Evolutionary conservation across 306 rosid species (phyloP).

Genomic region (Luffa aegyptiaca): DNA sequence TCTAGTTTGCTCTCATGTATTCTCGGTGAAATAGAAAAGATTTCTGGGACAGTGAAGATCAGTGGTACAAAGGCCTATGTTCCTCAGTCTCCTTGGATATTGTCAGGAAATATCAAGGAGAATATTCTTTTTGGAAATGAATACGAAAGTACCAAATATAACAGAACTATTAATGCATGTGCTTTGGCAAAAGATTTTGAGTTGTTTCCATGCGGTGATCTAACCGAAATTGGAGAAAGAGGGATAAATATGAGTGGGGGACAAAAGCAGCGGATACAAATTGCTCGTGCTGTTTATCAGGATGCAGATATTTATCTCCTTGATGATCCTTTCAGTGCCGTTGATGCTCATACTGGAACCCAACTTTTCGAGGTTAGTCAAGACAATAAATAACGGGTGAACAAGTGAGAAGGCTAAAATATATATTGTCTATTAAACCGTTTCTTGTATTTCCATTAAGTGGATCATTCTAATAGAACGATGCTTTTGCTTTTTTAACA

Average conservation of each 20-base stretch:
- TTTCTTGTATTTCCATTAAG: background rate
- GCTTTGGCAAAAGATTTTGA: constrained; percentile 87
- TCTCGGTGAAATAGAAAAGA: constrained; percentile 71
- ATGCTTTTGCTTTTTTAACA: background rate
- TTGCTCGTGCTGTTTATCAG: constrained; percentile 84
- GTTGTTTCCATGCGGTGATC: constrained; percentile 71
- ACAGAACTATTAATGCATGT: constrained; percentile 65
- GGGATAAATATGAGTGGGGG: constrained; percentile 99
- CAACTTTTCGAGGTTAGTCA: constrained; percentile 65
- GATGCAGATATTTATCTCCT: constrained; percentile 82
- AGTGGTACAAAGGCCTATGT: constrained; percentile 93
- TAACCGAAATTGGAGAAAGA: constrained; percentile 88
- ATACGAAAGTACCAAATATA: constrained; percentile 42
- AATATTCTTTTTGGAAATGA: constrained; percentile 77
- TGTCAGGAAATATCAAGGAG: constrained; percentile 75
- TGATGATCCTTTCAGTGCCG: constrained; percentile 94
- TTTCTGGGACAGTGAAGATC: constrained; percentile 60
- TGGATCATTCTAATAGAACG: background rate
- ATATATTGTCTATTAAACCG: background rate
- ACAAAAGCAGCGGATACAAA: constrained; percentile 90
- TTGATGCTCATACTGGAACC: constrained; percentile 96
- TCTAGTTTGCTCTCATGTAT: constrained; percentile 66
- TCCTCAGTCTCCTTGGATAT: constrained; percentile 86
- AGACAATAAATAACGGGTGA: background rate
- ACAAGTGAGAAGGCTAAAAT: background rate